These are phyloP conservation scores for Boletus albobrunnescens DNA, from an alignment of 1,284 basidiomycete species.

Conservation along the genomic window DNA sequence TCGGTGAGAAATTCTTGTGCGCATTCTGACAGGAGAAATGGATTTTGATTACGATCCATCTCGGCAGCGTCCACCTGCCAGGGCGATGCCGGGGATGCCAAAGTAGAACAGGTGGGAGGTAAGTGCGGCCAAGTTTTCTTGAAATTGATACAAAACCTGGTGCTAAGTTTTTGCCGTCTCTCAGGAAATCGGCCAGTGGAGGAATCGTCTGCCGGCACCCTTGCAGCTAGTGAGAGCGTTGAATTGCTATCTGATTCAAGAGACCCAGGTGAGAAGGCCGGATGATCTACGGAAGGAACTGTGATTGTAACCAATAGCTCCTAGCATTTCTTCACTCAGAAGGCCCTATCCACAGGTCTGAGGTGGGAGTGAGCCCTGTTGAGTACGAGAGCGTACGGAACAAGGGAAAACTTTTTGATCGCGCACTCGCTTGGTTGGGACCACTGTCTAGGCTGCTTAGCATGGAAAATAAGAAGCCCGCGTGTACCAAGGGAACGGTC, in stretches of 20 bases:
- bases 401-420: background rate
- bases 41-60: too few relatives aligned
- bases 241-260: background rate
- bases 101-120: too few relatives aligned
- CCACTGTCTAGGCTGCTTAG: background rate
- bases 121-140: too few relatives aligned
- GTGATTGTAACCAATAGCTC: background rate
- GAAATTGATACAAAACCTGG: too few relatives aligned
- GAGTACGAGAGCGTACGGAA: background rate
- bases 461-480: background rate
- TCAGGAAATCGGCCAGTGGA: background rate
- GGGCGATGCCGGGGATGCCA: constrained; percentile 14
- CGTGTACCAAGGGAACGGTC: background rate
- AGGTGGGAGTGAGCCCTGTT: background rate
- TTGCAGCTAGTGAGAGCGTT: background rate
- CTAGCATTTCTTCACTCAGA: background rate
- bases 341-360: background rate
- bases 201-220: background rate
- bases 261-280: background rate
- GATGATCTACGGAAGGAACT: background rate
- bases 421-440: background rate
- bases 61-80: too few relatives aligned
- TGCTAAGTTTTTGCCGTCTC: too few relatives aligned
- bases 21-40: too few relatives aligned
- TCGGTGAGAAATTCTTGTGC: too few relatives aligned